Conservation (phyloP, 73 alveolate species). For the Urostyla sp. region DNA sequence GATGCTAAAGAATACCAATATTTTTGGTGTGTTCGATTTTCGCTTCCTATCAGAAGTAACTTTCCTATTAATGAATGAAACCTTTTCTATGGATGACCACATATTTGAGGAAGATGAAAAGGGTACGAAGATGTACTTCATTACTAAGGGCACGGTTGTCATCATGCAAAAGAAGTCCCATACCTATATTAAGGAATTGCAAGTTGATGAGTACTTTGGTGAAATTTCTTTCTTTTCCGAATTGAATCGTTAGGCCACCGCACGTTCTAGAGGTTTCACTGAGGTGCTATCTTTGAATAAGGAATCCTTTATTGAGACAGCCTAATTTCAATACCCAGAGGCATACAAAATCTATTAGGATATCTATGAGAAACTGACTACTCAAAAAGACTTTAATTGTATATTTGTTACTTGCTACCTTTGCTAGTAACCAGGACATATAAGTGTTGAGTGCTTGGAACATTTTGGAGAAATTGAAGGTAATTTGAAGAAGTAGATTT, state of each 20-base stretch:
- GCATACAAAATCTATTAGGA: conserved; percentile 16
- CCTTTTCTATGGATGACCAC: conserved; percentile 68
- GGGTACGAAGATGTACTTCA: conserved; percentile 72
- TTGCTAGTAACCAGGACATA: conserved; percentile 62
- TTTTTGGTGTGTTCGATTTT: conserved; percentile 52
- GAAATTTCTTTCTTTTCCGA: conserved; percentile 72
- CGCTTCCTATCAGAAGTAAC: conserved; percentile 67
- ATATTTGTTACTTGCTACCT: conserved; percentile 63
- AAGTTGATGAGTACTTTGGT: conserved; percentile 68
- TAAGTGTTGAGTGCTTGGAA: conserved; percentile 34
- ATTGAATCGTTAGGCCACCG: conserved; percentile 54
- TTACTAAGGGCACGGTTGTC: conserved; percentile 72
- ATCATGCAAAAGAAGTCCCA: conserved; percentile 62
- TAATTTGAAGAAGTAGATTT: conserved; percentile 37
- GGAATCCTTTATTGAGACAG: conserved; percentile 48
- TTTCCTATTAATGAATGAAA: conserved; percentile 50
- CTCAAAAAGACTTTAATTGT: neutral
- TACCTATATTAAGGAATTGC: conserved; percentile 67
- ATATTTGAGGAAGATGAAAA: conserved; percentile 69
- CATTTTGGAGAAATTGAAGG: conserved; percentile 51
- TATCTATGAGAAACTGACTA: conserved; percentile 30
- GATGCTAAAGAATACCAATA: conserved; percentile 40
- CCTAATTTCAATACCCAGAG: conserved; percentile 15
- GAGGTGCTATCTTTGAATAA: conserved; percentile 59
- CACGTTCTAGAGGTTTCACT: conserved; percentile 68